Conservation (phyloP, 495 filamentous ascomycete species). For the Xylaria castorea region DNA sequence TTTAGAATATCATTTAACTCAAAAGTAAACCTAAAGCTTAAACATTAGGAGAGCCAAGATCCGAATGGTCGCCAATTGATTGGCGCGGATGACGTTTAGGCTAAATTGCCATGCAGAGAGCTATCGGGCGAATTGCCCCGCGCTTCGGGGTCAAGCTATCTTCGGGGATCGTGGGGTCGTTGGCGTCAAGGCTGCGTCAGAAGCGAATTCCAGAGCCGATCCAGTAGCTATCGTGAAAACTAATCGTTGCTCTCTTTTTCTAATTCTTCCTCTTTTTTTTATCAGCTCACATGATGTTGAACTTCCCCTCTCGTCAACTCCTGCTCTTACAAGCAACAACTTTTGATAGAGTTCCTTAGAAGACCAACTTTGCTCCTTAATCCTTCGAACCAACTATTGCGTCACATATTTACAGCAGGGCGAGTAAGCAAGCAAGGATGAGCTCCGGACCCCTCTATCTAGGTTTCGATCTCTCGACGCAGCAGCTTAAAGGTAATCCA, state of each 20-base stretch:
- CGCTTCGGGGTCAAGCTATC: constrained; percentile 11
- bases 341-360: constrained; percentile 6
- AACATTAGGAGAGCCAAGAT: neutral
- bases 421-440: constrained; percentile 46
- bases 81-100: constrained; percentile 23
- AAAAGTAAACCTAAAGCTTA: neutral
- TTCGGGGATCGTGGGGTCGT: constrained; percentile 16
- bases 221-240: constrained; percentile 13
- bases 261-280: neutral
- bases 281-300: constrained; percentile 2
- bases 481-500: constrained; percentile 83
- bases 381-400: neutral
- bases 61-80: constrained; percentile 1
- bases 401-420: neutral
- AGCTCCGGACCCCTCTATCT: constrained; percentile 73
- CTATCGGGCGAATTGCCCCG: constrained; percentile 22
- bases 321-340: neutral
- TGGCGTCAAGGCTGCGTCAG: constrained; percentile 4
- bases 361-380: neutral
- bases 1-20: neutral
- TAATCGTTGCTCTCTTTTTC: neutral
- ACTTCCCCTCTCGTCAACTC: neutral
- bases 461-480: constrained; percentile 95
- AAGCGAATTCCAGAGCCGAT: neutral
- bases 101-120: constrained; percentile 21